Conservation (phyloP, 2,329 filamentous ascomycete species). For the Alternaria sp. region DNA sequence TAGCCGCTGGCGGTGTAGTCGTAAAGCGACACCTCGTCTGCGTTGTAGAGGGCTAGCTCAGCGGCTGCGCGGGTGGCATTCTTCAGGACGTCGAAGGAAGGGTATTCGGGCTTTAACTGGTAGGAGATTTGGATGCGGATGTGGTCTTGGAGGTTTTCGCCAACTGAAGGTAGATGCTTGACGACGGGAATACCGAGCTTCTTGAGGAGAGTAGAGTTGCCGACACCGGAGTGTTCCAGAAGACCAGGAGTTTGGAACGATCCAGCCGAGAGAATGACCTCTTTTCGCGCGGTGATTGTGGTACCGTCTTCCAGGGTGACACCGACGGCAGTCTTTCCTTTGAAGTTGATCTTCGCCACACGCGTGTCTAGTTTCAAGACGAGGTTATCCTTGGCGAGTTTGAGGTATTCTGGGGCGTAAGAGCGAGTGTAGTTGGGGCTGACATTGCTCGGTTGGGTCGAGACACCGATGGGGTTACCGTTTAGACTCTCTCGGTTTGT, state of each 20-base stretch:
- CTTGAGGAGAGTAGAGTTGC: constrained; percentile 20
- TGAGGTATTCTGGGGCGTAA: constrained; percentile 56
- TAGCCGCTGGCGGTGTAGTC: constrained; percentile 52
- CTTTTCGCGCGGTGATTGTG: constrained; percentile 35
- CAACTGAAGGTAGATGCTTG: constrained; percentile 27
- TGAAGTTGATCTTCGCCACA: constrained; percentile 50
- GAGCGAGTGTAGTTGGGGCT: constrained; percentile 57
- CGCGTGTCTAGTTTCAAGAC: constrained; percentile 45
- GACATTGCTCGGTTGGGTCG: constrained; percentile 59
- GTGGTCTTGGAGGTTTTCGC: constrained; percentile 45
- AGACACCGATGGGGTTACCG: constrained; percentile 59
- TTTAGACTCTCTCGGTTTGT: constrained; percentile 55
- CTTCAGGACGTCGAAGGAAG: constrained; percentile 30
- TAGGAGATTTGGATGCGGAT: constrained; percentile 35
- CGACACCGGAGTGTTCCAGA: constrained; percentile 36
- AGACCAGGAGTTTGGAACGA: constrained; percentile 34
- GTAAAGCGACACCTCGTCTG: constrained; percentile 44
- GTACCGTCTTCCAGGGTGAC: constrained; percentile 41
- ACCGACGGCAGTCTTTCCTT: constrained; percentile 34
- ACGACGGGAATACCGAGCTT: constrained; percentile 26
- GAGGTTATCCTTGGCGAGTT: constrained; percentile 53
- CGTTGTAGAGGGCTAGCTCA: constrained; percentile 48
- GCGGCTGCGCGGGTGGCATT: constrained; percentile 45
- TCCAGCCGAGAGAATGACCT: constrained; percentile 38
- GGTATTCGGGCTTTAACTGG: constrained; percentile 29